Evolutionary conservation across 1,284 basidiomycete genomes (phyloP), one percentile per base, ranked within the genome.

Genomic region (Psilocybe mexicana): DNA sequence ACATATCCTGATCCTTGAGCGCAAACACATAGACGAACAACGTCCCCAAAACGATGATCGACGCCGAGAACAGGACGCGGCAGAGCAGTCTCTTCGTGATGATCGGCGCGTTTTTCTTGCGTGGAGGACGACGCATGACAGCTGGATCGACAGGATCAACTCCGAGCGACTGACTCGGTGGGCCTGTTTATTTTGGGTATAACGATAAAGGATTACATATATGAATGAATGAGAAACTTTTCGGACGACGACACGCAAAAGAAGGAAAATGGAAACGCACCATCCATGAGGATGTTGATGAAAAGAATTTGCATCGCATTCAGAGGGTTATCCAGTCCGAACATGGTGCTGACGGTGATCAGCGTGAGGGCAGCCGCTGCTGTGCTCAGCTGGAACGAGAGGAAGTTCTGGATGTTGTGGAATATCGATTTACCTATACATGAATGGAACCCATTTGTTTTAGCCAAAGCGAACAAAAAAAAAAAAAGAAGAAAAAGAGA

Each of bases 221-320:
- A 14, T 40, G 14, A 2, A 52, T 28, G 45, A 10, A n/a, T 35
- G 44, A 45, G 6, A 43, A 43, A 35, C 18, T 4, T 2, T 4
- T 11, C 10, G n/a, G 18, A 18, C 18, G 18, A 18, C 18, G 18
- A 18, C 18, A 18, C 18, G 18, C 18, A 23, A 40, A 33, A 48
- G n/a, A 49, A 24, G 18, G 18, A 2, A 36, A 24, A 25, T 33
- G 42, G 24, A 30, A 46, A 65, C 87, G 50, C 59, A 87, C 95
- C 96, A 67, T 98, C 96, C 96, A 98, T 98, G 52, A 98, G 84
- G 70, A 98, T 98, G 75, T 98, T 98, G 72, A 98, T 98, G 73
- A 98, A 98, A 25, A 99, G 79, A 66, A 99, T 98, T 74, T 98
- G 96, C 95, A 98, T 98, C 2, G 96, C 90, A 70, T 99, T 99